Evolutionary conservation across 176 grass and related monocot genomes (phyloP).

Genomic region (Stipa capillata): DNA sequence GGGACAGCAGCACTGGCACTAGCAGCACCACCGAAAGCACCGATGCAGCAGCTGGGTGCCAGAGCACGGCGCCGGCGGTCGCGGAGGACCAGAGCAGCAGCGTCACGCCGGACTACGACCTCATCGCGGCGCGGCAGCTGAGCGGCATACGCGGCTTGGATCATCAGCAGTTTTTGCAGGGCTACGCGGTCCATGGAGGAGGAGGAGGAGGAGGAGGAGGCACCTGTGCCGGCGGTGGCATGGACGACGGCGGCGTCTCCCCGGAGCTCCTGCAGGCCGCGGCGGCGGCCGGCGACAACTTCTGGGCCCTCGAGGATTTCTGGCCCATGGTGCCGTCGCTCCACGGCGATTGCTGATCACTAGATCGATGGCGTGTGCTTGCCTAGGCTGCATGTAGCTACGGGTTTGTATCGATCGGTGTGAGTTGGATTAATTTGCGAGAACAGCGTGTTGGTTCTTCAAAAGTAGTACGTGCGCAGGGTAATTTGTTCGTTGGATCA

Average conservation of each 20-base stretch:
- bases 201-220: too few relatives aligned
- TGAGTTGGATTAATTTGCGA: neutral
- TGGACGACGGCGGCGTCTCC: neutral
- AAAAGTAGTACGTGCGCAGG: too few relatives aligned
- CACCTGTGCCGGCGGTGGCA: too few relatives aligned
- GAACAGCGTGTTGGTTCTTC: neutral
- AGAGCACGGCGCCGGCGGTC: neutral
- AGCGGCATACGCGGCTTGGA: neutral
- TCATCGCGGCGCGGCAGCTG: neutral
- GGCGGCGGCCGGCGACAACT: neutral
- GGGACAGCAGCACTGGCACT: neutral
- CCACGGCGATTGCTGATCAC: neutral
- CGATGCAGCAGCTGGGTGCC: neutral
- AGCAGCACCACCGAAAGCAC: neutral
- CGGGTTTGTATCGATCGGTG: neutral
- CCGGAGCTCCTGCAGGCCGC: neutral
- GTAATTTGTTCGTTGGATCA: too few relatives aligned
- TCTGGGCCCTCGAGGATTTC: slow-evolving; percentile 32
- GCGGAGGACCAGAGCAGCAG: neutral
- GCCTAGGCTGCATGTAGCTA: neutral
- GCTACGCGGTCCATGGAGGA: neutral
- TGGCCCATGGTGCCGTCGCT: slow-evolving; percentile 4
- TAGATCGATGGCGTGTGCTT: neutral
- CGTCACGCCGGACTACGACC: neutral
- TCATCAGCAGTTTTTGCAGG: neutral